Evolutionary conservation across 345 rosid genomes (phyloP).

Genomic region (Excoecaria agallocha): DNA sequence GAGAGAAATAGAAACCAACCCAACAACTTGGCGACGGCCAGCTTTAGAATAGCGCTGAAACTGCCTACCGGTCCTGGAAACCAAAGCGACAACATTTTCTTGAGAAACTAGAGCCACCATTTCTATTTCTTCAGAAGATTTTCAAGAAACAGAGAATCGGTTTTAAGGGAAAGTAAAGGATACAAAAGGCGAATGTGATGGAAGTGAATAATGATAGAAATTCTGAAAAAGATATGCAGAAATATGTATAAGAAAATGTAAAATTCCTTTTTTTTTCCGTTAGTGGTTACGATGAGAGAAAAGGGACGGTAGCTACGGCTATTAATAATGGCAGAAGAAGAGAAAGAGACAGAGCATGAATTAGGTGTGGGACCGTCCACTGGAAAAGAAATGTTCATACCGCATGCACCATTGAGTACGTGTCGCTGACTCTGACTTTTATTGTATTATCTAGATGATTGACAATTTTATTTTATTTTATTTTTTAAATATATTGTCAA

Average conservation of each 20-base stretch:
- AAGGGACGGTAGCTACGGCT: background rate
- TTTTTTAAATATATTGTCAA: no score
- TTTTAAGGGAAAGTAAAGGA: background rate
- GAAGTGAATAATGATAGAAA: background rate
- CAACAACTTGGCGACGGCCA: constrained; percentile 62
- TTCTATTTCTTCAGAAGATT: background rate
- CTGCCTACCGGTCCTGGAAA: constrained; percentile 58
- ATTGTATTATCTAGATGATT: no score
- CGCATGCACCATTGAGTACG: background rate
- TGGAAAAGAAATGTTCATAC: background rate
- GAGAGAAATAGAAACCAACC: constrained; percentile 45
- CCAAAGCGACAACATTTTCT: constrained; percentile 37
- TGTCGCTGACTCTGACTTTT: no score
- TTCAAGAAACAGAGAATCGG: background rate
- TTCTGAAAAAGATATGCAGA: background rate
- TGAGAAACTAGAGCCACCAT: constrained; percentile 47
- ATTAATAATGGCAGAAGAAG: background rate
- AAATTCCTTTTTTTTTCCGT: background rate
- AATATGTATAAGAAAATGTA: background rate
- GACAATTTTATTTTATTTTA: no score
- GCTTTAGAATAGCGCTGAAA: constrained; percentile 55
- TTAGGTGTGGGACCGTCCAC: background rate
- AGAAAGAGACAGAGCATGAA: background rate
- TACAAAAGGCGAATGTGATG: background rate
- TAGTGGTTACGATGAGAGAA: constrained; percentile 5